phyloP scores from a whole-genome alignment of 495 filamentous ascomycete genomes.

The Penicillium chermesinum region DNA sequence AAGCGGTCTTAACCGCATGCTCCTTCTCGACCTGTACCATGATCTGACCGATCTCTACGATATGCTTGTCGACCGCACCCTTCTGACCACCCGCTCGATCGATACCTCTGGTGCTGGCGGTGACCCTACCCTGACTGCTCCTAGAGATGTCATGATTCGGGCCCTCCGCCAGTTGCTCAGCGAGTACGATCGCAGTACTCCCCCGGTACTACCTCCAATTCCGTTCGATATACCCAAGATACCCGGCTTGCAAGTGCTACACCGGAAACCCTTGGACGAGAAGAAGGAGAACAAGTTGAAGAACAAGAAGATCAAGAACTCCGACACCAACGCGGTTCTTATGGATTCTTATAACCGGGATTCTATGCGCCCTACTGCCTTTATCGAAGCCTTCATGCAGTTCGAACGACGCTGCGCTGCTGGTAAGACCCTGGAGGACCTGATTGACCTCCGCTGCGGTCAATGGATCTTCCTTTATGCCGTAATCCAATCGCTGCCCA shows the following conservation, averaged over 20 bases:
- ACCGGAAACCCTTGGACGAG: slow-evolving; percentile 54
- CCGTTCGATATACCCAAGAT: slow-evolving; percentile 85
- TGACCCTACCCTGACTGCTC: slow-evolving; percentile 25
- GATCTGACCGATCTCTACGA: slow-evolving; percentile 88
- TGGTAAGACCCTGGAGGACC: slow-evolving; percentile 65
- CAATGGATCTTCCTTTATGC: slow-evolving; percentile 96
- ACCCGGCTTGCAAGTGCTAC: slow-evolving; percentile 59
- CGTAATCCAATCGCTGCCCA: slow-evolving; percentile 81
- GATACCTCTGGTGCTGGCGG: slow-evolving; percentile 33
- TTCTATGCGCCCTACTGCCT: slow-evolving; percentile 54
- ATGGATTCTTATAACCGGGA: slow-evolving; percentile 74
- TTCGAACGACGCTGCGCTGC: slow-evolving; percentile 74
- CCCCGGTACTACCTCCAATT: slow-evolving; percentile 84
- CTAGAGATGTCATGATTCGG: slow-evolving; percentile 40
- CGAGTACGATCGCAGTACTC: slow-evolving; percentile 83
- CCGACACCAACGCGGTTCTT: slow-evolving; percentile 70
- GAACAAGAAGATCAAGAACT: slow-evolving; percentile 64
- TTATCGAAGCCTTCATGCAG: slow-evolving; percentile 73
- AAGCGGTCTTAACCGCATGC: slow-evolving; percentile 75
- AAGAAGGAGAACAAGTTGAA: slow-evolving; percentile 66
- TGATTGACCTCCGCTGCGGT: slow-evolving; percentile 72
- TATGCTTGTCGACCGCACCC: slow-evolving; percentile 69
- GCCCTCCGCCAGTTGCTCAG: slow-evolving; percentile 67
- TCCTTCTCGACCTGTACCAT: slow-evolving; percentile 75
- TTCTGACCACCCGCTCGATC: slow-evolving; percentile 49